phyloP scores from a whole-genome alignment of 495 filamentous ascomycete species.

The Hypoxylon lienhwacheense region DNA sequence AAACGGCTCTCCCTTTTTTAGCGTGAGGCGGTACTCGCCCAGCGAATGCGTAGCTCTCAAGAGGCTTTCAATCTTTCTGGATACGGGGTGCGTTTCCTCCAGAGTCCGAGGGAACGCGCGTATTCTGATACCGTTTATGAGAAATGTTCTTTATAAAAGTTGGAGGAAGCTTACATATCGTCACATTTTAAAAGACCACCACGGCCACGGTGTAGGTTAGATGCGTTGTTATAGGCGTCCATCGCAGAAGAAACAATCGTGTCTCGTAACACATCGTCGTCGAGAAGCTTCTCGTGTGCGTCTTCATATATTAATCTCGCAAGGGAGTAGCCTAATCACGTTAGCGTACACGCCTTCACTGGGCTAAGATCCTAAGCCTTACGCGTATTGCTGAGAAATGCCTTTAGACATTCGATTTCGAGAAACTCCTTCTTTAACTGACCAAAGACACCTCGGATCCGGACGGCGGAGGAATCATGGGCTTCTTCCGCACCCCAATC shows the following conservation, averaged over 20 bases:
- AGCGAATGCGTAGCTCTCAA: conserved; percentile 84
- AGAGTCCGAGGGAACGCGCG: conserved; percentile 70
- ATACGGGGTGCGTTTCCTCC: conserved; percentile 51
- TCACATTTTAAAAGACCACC: conserved; percentile 82
- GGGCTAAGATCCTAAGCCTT: conserved; percentile 31
- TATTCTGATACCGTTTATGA: conserved; percentile 52
- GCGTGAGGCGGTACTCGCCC: conserved; percentile 82
- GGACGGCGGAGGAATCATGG: conserved; percentile 22
- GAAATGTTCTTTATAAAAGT: neutral
- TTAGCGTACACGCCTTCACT: conserved; percentile 20
- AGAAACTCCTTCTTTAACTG: conserved; percentile 63
- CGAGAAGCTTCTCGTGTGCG: conserved; percentile 53
- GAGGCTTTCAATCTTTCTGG: conserved; percentile 65
- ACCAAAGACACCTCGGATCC: conserved; percentile 68
- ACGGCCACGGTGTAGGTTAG: conserved; percentile 80
- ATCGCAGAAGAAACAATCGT: conserved; percentile 69
- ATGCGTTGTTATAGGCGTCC: conserved; percentile 82
- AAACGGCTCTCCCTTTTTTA: conserved; percentile 91
- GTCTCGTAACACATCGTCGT: conserved; percentile 57
- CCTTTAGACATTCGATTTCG: conserved; percentile 75
- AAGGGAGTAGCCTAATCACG: conserved; percentile 61
- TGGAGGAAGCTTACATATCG: conserved; percentile 65
- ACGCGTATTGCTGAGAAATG: conserved; percentile 70
- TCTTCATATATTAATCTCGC: conserved; percentile 72
- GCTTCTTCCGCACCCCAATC: conserved; percentile 67